Base-by-base conservation (phyloP, 345 rosid genomes). In the Leavenworthia alabamica region DNA sequence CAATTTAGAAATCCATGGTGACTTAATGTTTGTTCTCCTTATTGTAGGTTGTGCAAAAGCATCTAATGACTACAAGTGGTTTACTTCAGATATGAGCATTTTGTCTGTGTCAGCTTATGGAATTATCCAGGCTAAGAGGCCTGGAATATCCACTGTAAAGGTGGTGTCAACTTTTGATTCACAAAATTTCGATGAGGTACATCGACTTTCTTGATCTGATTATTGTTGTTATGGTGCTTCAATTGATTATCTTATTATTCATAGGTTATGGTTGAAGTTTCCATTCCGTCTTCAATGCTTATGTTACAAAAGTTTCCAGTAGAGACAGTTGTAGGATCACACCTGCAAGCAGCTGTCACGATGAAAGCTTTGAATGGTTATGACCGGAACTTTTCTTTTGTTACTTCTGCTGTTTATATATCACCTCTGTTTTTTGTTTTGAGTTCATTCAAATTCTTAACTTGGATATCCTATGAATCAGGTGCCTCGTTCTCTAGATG, bases 161-260 rank as follows among this genome's bases (percentile, higher is more conserved):
- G 98, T 81, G 64, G 79, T 81, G 63, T 92, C 96, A 8, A 58
- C 71, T 73, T 84, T 84, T 57, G 95, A 92, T 78, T 65, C 86
- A 16, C 80, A 79, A 67, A 92, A 92, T 74, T 85, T 78, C 35
- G 98, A 88, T 51, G 95, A 92, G 96, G 98, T 92, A 78, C 39
- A 26, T 28, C 62, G 47, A 15, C 51, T 7, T 35, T 36, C 8
- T 54, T 41, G 35, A 36, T 22, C 10, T 4, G 37, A 32, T 32
- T 19, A 33, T 33, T 33, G 36, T 32, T 9, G 39, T 33, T 33
- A 33, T 33, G 39, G 39, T 33, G 5, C 32, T 71, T 56, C 53
- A 29, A 47, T 60, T 23, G 14, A 36, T 63, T 16, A 46, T 2
- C 36, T 43, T 13, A 63, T 69, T 52, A 40, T 57, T 55, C 43